These are phyloP conservation scores for Begonia loranthoides DNA, from an alignment of 306 rosid genomes.

Conservation along the genomic window DNA sequence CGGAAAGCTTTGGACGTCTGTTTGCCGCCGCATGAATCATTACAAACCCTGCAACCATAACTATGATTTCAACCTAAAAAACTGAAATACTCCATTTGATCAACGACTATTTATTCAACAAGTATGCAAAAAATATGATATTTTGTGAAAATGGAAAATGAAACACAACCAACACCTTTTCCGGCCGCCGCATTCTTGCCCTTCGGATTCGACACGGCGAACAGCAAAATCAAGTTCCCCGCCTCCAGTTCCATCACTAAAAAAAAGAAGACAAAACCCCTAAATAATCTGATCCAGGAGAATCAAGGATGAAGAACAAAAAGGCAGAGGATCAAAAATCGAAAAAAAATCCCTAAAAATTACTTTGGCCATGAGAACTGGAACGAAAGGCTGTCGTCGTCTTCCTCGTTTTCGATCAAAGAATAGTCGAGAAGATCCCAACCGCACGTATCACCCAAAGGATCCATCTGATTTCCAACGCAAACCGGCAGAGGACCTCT, in stretches of 20 bases:
- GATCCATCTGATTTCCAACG: constrained; percentile 31
- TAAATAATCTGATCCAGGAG: neutral
- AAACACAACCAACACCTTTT: constrained; percentile 40
- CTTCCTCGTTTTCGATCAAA: constrained; percentile 24
- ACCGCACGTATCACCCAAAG: constrained; percentile 20
- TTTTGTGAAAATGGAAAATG: neutral
- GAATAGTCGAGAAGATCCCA: constrained; percentile 56
- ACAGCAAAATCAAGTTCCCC: constrained; percentile 28
- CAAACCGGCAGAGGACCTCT: too few species aligned
- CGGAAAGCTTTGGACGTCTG: constrained; percentile 75
- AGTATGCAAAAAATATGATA: neutral
- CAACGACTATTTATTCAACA: neutral
- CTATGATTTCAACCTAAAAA: neutral
- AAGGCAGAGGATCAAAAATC: neutral
- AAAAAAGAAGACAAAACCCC: neutral
- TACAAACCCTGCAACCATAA: constrained; percentile 32
- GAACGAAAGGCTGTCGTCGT: constrained; percentile 26
- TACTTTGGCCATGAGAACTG: constrained; percentile 44
- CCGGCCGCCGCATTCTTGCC: constrained; percentile 19
- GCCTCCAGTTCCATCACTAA: constrained; percentile 20
- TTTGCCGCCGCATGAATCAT: constrained; percentile 31
- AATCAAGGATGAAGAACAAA: neutral
- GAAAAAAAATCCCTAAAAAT: neutral
- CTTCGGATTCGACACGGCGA: constrained; percentile 25
- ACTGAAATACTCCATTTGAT: neutral